Evolutionary conservation across 805 yeast species (phyloP).

Genomic region (Metschnikowia bowlesiae): DNA sequence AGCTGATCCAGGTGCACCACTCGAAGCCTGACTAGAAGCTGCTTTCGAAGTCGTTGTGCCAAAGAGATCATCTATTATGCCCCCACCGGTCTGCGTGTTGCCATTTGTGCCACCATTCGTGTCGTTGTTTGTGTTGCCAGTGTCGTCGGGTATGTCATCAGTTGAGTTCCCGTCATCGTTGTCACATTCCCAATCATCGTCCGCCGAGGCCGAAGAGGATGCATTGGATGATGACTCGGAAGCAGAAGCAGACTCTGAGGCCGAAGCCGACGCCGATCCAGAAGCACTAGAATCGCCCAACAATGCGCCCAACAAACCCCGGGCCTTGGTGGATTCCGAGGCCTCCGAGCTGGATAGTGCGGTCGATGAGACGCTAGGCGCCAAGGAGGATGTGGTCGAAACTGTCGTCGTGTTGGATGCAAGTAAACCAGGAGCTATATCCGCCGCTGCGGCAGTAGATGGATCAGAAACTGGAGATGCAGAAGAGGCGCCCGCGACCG

Average conservation of each 20-base stretch:
- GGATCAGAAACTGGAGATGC: background rate
- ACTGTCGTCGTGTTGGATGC: constrained; percentile 1
- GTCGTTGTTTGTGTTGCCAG: constrained; percentile 3
- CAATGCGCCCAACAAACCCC: background rate
- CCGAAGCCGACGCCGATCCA: constrained; percentile 28
- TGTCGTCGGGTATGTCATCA: background rate
- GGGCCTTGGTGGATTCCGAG: constrained; percentile 26
- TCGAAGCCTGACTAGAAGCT: background rate
- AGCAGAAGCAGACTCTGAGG: background rate
- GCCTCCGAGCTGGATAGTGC: background rate
- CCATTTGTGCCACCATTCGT: background rate
- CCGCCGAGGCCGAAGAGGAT: constrained; percentile 18
- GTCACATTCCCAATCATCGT: constrained; percentile 4
- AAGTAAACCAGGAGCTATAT: background rate
- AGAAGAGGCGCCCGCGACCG: background rate
- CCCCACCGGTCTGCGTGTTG: constrained; percentile 8
- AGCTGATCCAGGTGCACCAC: background rate
- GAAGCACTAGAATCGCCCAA: constrained; percentile 2
- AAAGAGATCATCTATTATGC: constrained; percentile 10
- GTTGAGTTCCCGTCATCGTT: background rate
- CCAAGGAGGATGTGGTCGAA: background rate
- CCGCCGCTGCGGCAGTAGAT: background rate
- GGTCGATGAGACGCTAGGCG: background rate
- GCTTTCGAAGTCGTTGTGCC: constrained; percentile 9
- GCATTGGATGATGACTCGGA: constrained; percentile 20